Evolutionary conservation across 306 rosid genomes (phyloP).

Genomic region (Corylus avellana): DNA sequence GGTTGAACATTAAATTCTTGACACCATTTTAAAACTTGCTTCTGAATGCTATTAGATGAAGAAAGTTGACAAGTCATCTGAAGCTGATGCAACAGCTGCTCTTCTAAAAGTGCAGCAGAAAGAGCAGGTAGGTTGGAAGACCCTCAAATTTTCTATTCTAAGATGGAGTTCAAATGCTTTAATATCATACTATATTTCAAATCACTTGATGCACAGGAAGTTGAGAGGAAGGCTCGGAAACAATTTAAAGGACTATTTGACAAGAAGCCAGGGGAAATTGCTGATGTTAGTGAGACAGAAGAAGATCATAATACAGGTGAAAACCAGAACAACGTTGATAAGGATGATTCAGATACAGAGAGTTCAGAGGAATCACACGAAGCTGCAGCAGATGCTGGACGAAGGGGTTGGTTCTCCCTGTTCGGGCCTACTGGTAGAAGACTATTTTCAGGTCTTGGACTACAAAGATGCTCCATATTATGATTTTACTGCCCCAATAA

Average conservation of each 20-base stretch:
- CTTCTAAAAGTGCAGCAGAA: slow-evolving; percentile 76
- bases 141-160: slow-evolving; percentile 1
- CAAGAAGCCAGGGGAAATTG: slow-evolving; percentile 91
- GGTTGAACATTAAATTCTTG: background rate
- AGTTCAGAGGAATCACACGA: slow-evolving; percentile 55
- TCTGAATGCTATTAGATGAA: slow-evolving; percentile 58
- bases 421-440: slow-evolving; percentile 60
- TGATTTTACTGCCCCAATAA: slow-evolving; percentile 23
- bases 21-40: slow-evolving; percentile 22
- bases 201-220: slow-evolving; percentile 54
- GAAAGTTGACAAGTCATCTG: slow-evolving; percentile 71
- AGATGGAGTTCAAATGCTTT: background rate
- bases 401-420: slow-evolving; percentile 57
- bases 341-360: slow-evolving; percentile 42
- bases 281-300: slow-evolving; percentile 53
- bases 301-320: slow-evolving; percentile 39
- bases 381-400: slow-evolving; percentile 35
- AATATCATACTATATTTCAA: background rate
- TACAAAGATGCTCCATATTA: slow-evolving; percentile 68
- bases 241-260: slow-evolving; percentile 92
- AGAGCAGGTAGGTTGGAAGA: slow-evolving; percentile 60
- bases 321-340: slow-evolving; percentile 40
- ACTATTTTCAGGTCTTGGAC: slow-evolving; percentile 57
- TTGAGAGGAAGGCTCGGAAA: slow-evolving; percentile 72
- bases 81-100: slow-evolving; percentile 84